Evolutionary conservation across 176 grass and related monocot species (phyloP), one percentile per base, ranked within the genome.

Genomic region (Musa beccarii): DNA sequence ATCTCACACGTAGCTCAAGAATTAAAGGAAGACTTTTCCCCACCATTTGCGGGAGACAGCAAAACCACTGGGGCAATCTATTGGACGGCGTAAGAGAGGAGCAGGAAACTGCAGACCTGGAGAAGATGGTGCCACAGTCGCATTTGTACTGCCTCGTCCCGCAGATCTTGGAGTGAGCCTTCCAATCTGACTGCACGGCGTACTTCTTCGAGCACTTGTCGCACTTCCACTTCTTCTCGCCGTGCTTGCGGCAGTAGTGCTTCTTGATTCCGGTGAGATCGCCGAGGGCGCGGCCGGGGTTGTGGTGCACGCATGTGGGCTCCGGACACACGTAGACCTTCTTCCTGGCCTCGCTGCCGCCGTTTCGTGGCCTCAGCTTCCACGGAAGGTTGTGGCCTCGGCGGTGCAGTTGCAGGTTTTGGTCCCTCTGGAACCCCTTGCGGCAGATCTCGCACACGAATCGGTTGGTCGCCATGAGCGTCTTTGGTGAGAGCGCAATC

Each of bases 381-480:
- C 94, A 98, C 10, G 94, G 94, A 11, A 98, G 88, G 86, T 98
- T 98, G 86, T 98, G 94, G 10, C 94, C 85, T 20, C 94, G 94
- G 9, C 94, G 90, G 86, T 98, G 94, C 69, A 98, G 82, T 81
- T 98, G 94, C 73, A 98, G 94, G 78, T 98, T 98, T 80, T 98
- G 94, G 78, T 98, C 94, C 1, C 94, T 80, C 78, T 98, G 86
- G 75, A 98, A 98, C 0, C 94, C 94, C 70, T 98, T 92, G 80
- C 84, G 85, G 84, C 94, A 98, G 84, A 98, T 89, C 86, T 98
- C 94, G 59, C 94, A 98, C 72, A 93, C 86, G 74, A 93, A 98
- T 11, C 94, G 82, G 84, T 93, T 92, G 53, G 88, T 93, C 75
- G 90, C 86, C 75, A 93, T 83, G 22, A 98, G 84, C 68, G 94